Evolutionary conservation across 352 stramenopile species (phyloP), one percentile per base, ranked within the genome.

Genomic region (Globisporangium middletonii): DNA sequence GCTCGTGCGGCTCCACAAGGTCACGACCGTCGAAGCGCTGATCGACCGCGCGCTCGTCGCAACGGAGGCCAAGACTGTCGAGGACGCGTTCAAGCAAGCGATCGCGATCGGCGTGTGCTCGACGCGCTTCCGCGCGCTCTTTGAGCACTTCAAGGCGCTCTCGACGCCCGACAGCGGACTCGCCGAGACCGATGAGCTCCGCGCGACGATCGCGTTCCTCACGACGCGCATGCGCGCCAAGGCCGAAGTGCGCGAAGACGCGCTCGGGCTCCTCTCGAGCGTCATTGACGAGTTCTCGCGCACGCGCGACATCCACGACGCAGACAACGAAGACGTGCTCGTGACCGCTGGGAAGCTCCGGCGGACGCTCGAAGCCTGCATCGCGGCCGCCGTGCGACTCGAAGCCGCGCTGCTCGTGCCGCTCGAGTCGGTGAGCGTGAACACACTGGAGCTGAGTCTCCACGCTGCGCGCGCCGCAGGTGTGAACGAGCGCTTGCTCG

Each of bases 21-120:
- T 89, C 28, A 56, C 57, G n/a, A 68, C 67, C 11, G 56, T 77
- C 0, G 64, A 83, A 48, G 61, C 77, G n/a, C 59, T 63, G 19
- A 60, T 88, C 37, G 60, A 64, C 19, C 62, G 67, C 26, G 72
- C 75, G 6, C 61, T 80, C 37, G 45, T 61, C 23, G 61, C 59
- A 0, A 47, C 70, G 1, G 69, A 80, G 27, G 47, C 58, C 0
- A 76, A 73, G 27, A 45, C 64, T 15, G 65, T 88, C 4, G 80
- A 88, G 59, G 65, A 83, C 18, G 72, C 70, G 13, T 73, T 88
- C 46, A 63, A 72, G 13, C 59, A 73, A 43, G 76, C 80, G 5
- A 86, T 90, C 54, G 73, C 59, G 19, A 72, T 88, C 5, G 80
- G 79, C 1, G 84, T 83, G 52, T 83, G 70, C 50, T 79, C 72